Conservation (phyloP, 305 asterid genomes). For the Rubia tinctorum region DNA sequence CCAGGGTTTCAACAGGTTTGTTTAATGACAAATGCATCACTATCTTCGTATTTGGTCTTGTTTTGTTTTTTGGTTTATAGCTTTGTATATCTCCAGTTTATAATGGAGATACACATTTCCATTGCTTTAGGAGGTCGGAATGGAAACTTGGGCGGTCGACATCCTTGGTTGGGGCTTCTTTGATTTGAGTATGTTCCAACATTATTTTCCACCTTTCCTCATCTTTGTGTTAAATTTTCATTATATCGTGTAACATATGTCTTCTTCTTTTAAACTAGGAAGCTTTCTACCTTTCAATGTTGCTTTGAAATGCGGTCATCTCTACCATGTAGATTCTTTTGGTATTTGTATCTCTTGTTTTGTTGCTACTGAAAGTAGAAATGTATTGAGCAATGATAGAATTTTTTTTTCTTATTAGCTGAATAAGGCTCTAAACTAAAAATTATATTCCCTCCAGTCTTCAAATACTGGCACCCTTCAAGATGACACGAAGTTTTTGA, state of each 20-base stretch:
- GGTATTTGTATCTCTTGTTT: not conserved
- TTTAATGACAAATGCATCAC: constrained; percentile 16
- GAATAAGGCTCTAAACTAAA: not conserved
- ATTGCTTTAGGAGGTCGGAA: constrained; percentile 80
- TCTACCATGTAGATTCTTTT: constrained; percentile 57
- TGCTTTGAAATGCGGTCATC: constrained; percentile 84
- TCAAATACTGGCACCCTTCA: too few relatives aligned
- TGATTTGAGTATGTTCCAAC: constrained; percentile 52
- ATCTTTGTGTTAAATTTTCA: not conserved
- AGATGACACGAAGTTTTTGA: too few relatives aligned
- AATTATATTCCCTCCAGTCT: too few relatives aligned
- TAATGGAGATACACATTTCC: constrained; percentile 93
- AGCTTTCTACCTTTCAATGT: constrained; percentile 66
- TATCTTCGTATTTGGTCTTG: constrained; percentile 20
- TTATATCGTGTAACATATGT: not conserved
- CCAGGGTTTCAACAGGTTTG: constrained; percentile 94
- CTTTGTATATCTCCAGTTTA: constrained; percentile 82
- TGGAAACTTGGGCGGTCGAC: constrained; percentile 88
- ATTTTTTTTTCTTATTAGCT: not conserved
- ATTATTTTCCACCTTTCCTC: not conserved
- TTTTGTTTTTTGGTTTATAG: constrained; percentile 35
- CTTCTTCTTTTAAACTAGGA: constrained; percentile 36
- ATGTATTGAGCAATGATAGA: not conserved
- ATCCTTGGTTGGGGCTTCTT: constrained; percentile 98
- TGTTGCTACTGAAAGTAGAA: not conserved